Evolutionary conservation across 352 stramenopile genomes (phyloP), one percentile per base, ranked within the genome.

Genomic region (Pythium oligandrum): DNA sequence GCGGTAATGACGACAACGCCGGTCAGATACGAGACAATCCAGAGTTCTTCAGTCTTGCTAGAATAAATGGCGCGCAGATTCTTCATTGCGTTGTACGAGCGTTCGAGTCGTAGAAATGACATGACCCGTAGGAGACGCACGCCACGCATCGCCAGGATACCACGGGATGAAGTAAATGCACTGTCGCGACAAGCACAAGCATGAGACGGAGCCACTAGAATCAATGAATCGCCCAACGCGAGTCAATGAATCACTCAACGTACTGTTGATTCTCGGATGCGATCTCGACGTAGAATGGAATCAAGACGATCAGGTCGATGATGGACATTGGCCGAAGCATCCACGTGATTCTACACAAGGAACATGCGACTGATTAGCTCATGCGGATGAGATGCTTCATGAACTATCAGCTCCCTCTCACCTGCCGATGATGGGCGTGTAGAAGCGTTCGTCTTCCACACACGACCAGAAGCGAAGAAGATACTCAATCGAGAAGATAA

Each of bases 201-300:
- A 26, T 26, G 17, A 26, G 17, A 26, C 17, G 17, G 17, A 26
- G 17, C 17, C 17, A 26, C 17, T 26, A 26, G 17, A 26, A 26
- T 26, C 17, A 26, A 26, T 26, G 40, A 12, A 42, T 42, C 38
- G 38, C 7, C 38, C 46, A 34, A 39, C 42, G 34, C 35, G 37
- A 7, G n/a, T 48, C 43, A 61, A 42, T 36, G 38, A 58, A 9
- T 53, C 10, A 33, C 17, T 50, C 17, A 35, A 75, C 80, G 54
- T 55, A 90, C 78, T 79, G 59, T 26, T 26, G 17, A 4, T 79
- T 67, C 51, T 88, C 69, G 36, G 79, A 66, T 33, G 66, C 71
- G n/a, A 93, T 88, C 55, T 92, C 83, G 3, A 93, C 40, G 61
- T 86, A 93, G 51, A 90, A 93, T 6, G 83, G 83, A 17, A 92